Evolutionary conservation across 106 monocot genomes (phyloP).

Genomic region (Dendrobium officinale): DNA sequence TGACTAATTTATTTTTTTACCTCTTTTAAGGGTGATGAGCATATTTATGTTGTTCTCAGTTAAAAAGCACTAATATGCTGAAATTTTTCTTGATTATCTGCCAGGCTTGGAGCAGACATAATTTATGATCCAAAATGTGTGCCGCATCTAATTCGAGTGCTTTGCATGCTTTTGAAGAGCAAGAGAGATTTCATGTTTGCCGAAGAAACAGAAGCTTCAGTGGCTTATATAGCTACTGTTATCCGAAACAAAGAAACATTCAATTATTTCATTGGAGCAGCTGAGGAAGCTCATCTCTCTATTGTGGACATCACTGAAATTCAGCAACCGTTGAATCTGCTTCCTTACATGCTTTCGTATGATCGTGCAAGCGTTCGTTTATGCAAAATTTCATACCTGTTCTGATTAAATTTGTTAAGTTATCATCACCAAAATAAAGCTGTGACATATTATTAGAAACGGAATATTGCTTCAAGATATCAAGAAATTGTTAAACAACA

Average conservation of each 20-base stretch:
- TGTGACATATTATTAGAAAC: background rate
- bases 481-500: too few relatives aligned
- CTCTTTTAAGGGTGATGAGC: background rate
- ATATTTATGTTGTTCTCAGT: background rate
- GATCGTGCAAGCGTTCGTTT: conserved; percentile 48
- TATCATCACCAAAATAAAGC: background rate
- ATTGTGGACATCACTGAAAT: conserved; percentile 45
- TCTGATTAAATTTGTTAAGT: background rate
- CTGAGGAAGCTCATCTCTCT: conserved; percentile 39
- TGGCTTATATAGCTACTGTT: conserved; percentile 75
- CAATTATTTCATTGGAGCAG: conserved; percentile 45
- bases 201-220: conserved; percentile 16
- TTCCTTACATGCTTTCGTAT: conserved; percentile 83
- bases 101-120: conserved; percentile 88
- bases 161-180: conserved; percentile 43
- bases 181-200: background rate
- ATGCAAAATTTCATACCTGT: conserved; percentile 25
- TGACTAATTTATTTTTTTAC: too few relatives aligned
- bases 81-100: background rate
- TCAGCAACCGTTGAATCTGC: conserved; percentile 40
- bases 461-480: too few relatives aligned
- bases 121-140: conserved; percentile 79
- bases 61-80: background rate
- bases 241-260: conserved; percentile 68
- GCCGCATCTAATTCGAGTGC: conserved; percentile 67